Base-by-base conservation (phyloP, 2,329 filamentous ascomycete species). In the Fusarium scirpi region DNA sequence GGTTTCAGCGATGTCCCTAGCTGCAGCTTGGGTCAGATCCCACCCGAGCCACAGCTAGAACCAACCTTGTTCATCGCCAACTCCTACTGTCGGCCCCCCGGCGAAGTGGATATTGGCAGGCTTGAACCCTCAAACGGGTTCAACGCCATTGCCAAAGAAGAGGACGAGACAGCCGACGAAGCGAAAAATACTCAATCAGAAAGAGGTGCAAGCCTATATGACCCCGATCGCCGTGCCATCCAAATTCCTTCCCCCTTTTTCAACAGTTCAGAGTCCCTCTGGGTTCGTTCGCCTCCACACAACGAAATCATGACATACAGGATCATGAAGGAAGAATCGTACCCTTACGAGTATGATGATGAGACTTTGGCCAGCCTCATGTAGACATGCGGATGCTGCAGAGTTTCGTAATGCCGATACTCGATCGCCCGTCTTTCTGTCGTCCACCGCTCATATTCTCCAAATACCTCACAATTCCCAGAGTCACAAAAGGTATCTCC, bases 51-150 rank as follows among this genome's bases (percentile, higher is more conserved):
- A 38, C 32, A 38, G 16, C 32, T 3, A 16, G 16, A 16, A 18
- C 9, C 32, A 38, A 18, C 16, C 9, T 38, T 18, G 9, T 18
- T 18, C 16, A 38, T 18, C 32, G 9, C 32, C 9, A 18, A 38
- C 32, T 38, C 32, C 5, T 6, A 18, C 16, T 2, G 5, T 4
- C 32, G 0, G 9, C 5, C 32, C 16, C 1, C 3, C 8, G 8
- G 8, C 16, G 32, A 34, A 18, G 32, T 34, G 16, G 5, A 18
- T 3, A 38, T 11, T 18, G 16, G 32, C 32, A 38, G 32, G 1
- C 16, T 38, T 38, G 32, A 11, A 5, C 9, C 16, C 9, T 38
- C 32, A 38, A 18, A 18, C 16, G 32, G 9, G 1, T 18, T 1
- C 32, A 38, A 18, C 9, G 16, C 3, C 32, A 38, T 5, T 18